Percentiles rank a stretch among this genome's conserved stretches.
These are phyloP conservation scores for Penicillium frequentans DNA, from an alignment of 2,329 filamentous ascomycete species.

Conservation along the genomic window DNA sequence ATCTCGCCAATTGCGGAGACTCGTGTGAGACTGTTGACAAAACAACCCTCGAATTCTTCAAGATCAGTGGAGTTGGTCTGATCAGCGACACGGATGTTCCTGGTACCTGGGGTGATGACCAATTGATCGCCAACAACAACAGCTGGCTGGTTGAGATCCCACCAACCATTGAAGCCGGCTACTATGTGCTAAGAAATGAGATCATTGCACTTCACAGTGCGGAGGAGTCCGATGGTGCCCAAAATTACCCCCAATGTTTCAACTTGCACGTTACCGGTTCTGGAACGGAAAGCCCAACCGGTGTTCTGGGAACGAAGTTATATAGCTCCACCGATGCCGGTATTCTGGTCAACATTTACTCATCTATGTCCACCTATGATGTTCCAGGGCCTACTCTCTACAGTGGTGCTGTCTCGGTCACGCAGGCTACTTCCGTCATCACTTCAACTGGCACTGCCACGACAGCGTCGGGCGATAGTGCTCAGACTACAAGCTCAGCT, in stretches of 20 bases:
- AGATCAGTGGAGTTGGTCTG: conserved; percentile 59
- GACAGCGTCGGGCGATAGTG: conserved; percentile 7
- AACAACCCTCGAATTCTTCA: conserved; percentile 58
- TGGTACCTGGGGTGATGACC: conserved; percentile 56
- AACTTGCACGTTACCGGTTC: conserved; percentile 60
- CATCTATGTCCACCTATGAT: conserved; percentile 47
- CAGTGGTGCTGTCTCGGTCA: conserved; percentile 19
- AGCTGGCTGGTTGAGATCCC: conserved; percentile 50
- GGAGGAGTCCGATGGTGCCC: conserved; percentile 42
- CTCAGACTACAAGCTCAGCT: not conserved
- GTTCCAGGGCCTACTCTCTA: conserved; percentile 51
- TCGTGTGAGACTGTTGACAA: conserved; percentile 57
- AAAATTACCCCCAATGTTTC: conserved; percentile 57
- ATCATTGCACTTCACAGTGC: conserved; percentile 53
- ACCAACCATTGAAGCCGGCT: conserved; percentile 44
- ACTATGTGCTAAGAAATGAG: conserved; percentile 55
- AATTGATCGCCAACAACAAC: conserved; percentile 52
- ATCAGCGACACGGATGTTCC: conserved; percentile 42
- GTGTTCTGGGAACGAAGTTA: conserved; percentile 51
- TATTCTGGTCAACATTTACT: conserved; percentile 60
- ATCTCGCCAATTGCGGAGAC: conserved; percentile 59
- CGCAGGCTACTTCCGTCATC: conserved; percentile 13
- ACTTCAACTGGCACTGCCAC: conserved; percentile 17
- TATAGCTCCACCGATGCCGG: conserved; percentile 58
- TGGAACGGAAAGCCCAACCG: conserved; percentile 45